Evolutionary conservation across 2,329 filamentous ascomycete species (phyloP).

Genomic region (Colletotrichum graminicola): DNA sequence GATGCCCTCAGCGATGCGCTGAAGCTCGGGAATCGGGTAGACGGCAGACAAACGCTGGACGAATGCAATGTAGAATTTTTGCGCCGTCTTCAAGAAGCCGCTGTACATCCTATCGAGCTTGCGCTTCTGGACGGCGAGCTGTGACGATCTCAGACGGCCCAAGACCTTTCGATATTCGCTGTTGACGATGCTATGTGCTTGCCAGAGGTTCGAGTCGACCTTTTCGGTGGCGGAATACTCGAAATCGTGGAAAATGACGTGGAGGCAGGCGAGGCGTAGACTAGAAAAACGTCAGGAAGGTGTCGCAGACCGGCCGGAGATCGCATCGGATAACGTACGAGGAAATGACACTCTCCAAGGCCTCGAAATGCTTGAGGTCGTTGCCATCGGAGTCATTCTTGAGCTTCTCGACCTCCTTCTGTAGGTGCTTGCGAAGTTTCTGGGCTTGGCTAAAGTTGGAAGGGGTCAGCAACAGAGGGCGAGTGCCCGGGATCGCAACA

Average conservation of each 20-base stretch:
- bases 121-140: conserved; percentile 73
- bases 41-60: conserved; percentile 79
- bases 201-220: conserved; percentile 82
- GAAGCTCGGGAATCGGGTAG: conserved; percentile 66
- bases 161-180: conserved; percentile 80
- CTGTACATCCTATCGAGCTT: conserved; percentile 86
- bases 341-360: conserved; percentile 58
- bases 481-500: conserved; percentile 6
- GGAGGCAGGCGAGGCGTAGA: conserved; percentile 79
- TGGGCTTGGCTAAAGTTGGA: conserved; percentile 53
- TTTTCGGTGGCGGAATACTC: conserved; percentile 72
- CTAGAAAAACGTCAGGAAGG: conserved; percentile 54
- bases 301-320: conserved; percentile 5
- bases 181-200: conserved; percentile 82
- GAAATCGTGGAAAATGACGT: conserved; percentile 79
- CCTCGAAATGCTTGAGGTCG: conserved; percentile 58
- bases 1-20: conserved; percentile 57
- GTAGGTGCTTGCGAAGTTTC: conserved; percentile 58
- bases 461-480: conserved; percentile 34
- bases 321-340: conserved; percentile 50
- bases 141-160: conserved; percentile 64
- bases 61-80: conserved; percentile 89
- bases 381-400: conserved; percentile 52
- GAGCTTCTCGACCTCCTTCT: conserved; percentile 59
- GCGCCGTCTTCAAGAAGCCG: conserved; percentile 87